Percentiles rank a stretch among this genome's conserved stretches.
Conservation (phyloP, 192 early-diverging fungal species). For the Coemansia aciculifera region DNA sequence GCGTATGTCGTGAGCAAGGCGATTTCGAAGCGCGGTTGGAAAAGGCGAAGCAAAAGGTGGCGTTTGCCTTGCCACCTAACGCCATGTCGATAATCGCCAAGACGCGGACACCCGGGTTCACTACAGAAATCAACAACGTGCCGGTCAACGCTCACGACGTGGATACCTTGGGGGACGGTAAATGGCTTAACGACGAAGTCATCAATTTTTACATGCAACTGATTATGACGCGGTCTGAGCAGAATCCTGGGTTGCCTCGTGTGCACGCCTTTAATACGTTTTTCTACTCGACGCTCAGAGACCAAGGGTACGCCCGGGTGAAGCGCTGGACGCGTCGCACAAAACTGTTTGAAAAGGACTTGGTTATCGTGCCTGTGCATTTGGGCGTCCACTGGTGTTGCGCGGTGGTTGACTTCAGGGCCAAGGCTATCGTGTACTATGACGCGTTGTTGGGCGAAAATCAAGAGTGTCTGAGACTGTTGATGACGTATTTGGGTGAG, state of each 20-base stretch:
- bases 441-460: constrained; percentile 79
- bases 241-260: constrained; percentile 55
- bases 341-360: constrained; percentile 68
- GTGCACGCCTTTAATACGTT: constrained; percentile 91
- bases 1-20: constrained; percentile 19
- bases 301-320: constrained; percentile 72
- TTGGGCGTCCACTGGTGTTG: constrained; percentile 76
- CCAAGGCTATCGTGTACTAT: constrained; percentile 73
- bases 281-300: constrained; percentile 75
- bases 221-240: constrained; percentile 65
- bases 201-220: constrained; percentile 93
- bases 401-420: constrained; percentile 61
- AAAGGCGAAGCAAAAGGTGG: constrained; percentile 16
- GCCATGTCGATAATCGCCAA: constrained; percentile 24
- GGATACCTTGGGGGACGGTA: constrained; percentile 64
- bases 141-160: constrained; percentile 65
- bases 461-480: constrained; percentile 45
- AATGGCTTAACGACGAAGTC: constrained; percentile 96
- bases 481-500: constrained; percentile 65
- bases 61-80: constrained; percentile 26
- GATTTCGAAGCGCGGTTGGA: constrained; percentile 32
- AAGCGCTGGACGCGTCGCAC: constrained; percentile 79
- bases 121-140: constrained; percentile 56
- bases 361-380: constrained; percentile 84
- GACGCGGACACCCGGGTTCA: constrained; percentile 23